Evolutionary conservation across 148 eudicot genomes (phyloP).

Genomic region (Limonium bicolor): DNA sequence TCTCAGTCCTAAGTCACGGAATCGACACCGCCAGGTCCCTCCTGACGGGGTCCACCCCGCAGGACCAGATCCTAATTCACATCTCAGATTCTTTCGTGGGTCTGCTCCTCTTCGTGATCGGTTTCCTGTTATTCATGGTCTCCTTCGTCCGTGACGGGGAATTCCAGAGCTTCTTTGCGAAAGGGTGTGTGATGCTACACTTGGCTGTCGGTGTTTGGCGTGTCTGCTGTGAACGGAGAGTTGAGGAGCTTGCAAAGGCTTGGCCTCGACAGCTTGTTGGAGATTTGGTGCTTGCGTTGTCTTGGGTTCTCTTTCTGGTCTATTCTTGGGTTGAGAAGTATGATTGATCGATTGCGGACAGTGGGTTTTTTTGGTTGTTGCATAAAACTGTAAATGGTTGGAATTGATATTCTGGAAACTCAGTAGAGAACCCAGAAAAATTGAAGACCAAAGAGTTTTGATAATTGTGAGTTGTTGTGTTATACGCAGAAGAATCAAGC

Average conservation of each 20-base stretch:
- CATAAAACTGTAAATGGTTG: too few species aligned
- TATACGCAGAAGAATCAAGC: too few species aligned
- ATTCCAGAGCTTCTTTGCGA: slow-evolving; percentile 54
- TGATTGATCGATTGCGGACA: too few species aligned
- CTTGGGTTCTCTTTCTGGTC: slow-evolving; percentile 54
- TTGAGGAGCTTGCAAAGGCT: slow-evolving; percentile 40
- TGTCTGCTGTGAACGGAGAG: slow-evolving; percentile 34
- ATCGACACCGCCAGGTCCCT: slow-evolving; percentile 31
- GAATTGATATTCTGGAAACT: too few species aligned
- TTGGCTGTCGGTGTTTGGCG: slow-evolving; percentile 54
- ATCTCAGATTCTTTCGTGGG: slow-evolving; percentile 52
- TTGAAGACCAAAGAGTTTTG: too few species aligned
- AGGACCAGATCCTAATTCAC: slow-evolving; percentile 36
- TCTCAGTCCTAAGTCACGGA: slow-evolving; percentile 43
- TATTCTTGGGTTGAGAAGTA: slow-evolving; percentile 59
- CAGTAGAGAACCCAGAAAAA: too few species aligned
- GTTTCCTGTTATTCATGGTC: slow-evolving; percentile 50
- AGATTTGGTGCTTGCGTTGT: slow-evolving; percentile 37
- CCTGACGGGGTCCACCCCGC: slow-evolving; percentile 39
- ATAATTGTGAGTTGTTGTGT: too few species aligned
- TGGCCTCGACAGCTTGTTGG: slow-evolving; percentile 51
- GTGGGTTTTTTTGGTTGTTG: too few species aligned
- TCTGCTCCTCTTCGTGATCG: slow-evolving; percentile 34
- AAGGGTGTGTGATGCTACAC: slow-evolving; percentile 56
- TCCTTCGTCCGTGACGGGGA: slow-evolving; percentile 47